Conservation (phyloP, 2,329 filamentous ascomycete species). For the Apiospora phragmitis region DNA sequence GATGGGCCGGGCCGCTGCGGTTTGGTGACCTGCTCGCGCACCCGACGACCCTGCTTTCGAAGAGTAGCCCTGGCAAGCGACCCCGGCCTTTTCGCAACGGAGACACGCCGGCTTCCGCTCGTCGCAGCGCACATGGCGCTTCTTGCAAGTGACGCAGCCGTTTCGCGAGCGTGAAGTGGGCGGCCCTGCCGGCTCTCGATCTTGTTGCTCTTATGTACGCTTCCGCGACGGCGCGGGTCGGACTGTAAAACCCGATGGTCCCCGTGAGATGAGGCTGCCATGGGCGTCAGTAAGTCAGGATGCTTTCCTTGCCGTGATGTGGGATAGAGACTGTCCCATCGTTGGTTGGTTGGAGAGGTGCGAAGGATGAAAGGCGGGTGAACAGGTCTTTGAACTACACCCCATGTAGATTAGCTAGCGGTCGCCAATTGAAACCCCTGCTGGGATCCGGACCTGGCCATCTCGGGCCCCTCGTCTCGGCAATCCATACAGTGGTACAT, state of each 20-base stretch:
- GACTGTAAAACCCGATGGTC: background rate
- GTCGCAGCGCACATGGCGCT: background rate
- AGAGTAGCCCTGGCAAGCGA: background rate
- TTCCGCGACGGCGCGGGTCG: background rate
- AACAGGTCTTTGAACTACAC: background rate
- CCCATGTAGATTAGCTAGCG: background rate
- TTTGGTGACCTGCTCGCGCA: background rate
- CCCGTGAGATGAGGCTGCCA: background rate
- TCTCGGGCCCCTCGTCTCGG: background rate
- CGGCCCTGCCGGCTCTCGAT: background rate
- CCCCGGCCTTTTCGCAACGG: background rate
- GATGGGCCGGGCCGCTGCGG: background rate
- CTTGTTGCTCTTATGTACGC: background rate
- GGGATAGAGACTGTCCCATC: background rate
- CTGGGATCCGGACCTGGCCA: background rate
- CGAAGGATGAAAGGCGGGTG: background rate
- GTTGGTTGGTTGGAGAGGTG: background rate
- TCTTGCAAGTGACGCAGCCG: background rate
- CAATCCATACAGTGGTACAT: background rate
- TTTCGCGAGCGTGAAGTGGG: background rate
- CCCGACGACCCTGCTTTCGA: background rate
- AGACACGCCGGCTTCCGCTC: background rate
- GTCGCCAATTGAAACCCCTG: background rate
- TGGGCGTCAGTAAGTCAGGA: background rate
- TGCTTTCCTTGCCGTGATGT: background rate